Evolutionary conservation across 1,284 basidiomycete species (phyloP).

Genomic region (Cystobasidium pallidum): DNA sequence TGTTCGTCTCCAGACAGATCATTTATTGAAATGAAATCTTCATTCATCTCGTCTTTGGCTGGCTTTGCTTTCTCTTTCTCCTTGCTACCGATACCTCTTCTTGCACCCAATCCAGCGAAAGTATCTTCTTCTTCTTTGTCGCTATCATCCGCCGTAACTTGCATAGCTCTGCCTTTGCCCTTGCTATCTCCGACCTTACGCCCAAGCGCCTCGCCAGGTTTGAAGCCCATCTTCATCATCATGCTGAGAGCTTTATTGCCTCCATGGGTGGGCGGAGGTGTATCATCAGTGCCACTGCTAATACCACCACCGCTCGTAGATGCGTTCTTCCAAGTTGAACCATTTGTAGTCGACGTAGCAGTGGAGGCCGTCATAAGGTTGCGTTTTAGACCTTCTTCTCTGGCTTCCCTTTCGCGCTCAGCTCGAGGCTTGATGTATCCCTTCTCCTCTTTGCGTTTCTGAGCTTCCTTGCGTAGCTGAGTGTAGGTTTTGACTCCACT

Average conservation of each 20-base stretch:
- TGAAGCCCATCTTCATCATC: slow-evolving; percentile 54
- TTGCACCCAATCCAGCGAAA: slow-evolving; percentile 20
- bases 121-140: slow-evolving; percentile 9
- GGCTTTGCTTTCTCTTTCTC: slow-evolving; percentile 28
- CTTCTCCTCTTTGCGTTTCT: slow-evolving; percentile 26
- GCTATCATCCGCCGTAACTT: not conserved
- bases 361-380: slow-evolving; percentile 30
- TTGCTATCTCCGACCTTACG: slow-evolving; percentile 20
- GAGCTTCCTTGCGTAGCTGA: slow-evolving; percentile 43
- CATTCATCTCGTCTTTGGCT: slow-evolving; percentile 1
- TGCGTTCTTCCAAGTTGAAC: not conserved
- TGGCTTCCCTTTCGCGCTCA: slow-evolving; percentile 41
- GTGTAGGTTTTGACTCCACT: slow-evolving; percentile 34
- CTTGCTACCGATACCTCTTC: not conserved
- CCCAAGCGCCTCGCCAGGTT: slow-evolving; percentile 52
- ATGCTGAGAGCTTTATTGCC: slow-evolving; percentile 48
- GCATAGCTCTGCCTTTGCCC: slow-evolving; percentile 1
- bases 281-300: not conserved
- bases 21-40: slow-evolving; percentile 31
- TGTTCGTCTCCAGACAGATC: slow-evolving; percentile 6
- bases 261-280: slow-evolving; percentile 3
- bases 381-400: slow-evolving; percentile 45
- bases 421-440: slow-evolving; percentile 37
- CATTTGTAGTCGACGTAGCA: not conserved
- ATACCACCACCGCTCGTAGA: not conserved